Conservation (phyloP, 192 early-diverging fungal genomes). For the Coemansia sp. region DNA sequence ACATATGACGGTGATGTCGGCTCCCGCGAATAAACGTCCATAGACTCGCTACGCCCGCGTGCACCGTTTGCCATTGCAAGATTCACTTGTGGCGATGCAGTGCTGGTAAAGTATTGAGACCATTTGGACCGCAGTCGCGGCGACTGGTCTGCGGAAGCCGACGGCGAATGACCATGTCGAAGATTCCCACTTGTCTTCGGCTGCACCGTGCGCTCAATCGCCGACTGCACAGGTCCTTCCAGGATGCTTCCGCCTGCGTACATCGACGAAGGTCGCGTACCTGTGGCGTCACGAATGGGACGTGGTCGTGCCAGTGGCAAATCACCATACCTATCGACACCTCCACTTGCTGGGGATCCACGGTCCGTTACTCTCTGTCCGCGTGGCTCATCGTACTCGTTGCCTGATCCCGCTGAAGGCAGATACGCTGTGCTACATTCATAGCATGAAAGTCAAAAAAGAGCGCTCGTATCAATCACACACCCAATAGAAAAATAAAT, state of each 20-base stretch:
- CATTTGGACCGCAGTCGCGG: conserved; percentile 32
- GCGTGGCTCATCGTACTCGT: conserved; percentile 2
- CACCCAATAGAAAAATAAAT: not conserved
- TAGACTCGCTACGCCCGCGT: conserved; percentile 32
- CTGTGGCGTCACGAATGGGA: conserved; percentile 30
- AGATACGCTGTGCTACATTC: conserved; percentile 8
- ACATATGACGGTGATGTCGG: not conserved
- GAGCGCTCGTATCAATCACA: too few species aligned
- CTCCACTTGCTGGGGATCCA: too few species aligned
- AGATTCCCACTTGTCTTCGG: conserved; percentile 15
- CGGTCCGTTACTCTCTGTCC: too few species aligned
- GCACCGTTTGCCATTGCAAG: conserved; percentile 3
- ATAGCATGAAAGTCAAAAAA: too few species aligned
- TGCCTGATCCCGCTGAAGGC: conserved; percentile 11
- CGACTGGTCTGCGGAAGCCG: conserved; percentile 9
- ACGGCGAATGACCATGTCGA: conserved; percentile 2
- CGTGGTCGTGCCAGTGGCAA: conserved; percentile 24
- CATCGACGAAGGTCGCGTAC: conserved; percentile 36
- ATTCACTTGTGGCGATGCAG: conserved; percentile 12
- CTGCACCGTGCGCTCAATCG: conserved; percentile 38
- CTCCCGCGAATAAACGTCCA: conserved; percentile 5
- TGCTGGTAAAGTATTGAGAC: conserved; percentile 52
- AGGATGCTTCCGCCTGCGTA: conserved; percentile 21
- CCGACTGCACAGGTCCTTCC: conserved; percentile 38
- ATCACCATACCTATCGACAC: not conserved